Conservation (phyloP, 768 basidiomycete genomes). For the Mycena metata region DNA sequence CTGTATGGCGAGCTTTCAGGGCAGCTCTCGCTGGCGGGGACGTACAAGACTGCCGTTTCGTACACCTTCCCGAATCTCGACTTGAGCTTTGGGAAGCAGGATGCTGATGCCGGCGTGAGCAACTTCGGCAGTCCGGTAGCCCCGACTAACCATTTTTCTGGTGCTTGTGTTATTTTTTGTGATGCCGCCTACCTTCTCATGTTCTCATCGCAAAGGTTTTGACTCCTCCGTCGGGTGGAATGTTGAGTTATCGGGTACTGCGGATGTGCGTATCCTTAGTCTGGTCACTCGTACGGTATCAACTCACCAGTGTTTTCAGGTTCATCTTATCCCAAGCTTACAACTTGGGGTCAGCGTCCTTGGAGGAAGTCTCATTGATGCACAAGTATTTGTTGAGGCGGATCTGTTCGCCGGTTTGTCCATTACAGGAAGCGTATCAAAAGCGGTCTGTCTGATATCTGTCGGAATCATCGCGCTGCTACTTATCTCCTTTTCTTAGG, state of each 20-base stretch:
- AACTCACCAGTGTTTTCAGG: background rate
- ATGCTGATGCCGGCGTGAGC: background rate
- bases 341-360: slow-evolving; percentile 45
- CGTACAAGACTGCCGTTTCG: too few species aligned
- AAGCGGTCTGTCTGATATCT: background rate
- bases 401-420: slow-evolving; percentile 40
- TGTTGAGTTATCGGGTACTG: background rate
- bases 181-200: too few species aligned
- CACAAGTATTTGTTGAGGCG: slow-evolving; percentile 37
- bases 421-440: slow-evolving; percentile 40
- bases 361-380: slow-evolving; percentile 36
- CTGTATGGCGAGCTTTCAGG: slow-evolving; percentile 25
- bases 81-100: slow-evolving; percentile 27
- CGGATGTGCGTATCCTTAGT: background rate
- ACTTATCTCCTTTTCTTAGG: background rate
- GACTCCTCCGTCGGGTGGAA: slow-evolving; percentile 12
- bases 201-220: background rate
- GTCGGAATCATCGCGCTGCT: too few species aligned
- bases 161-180: background rate
- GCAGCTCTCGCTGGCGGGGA: background rate
- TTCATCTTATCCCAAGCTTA: slow-evolving; percentile 36
- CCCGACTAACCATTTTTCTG: slow-evolving; percentile 8
- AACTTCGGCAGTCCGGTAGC: background rate
- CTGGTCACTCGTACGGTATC: background rate
- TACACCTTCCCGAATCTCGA: slow-evolving; percentile 21